These are phyloP conservation scores for Podospora sp. DNA, from an alignment of 495 filamentous ascomycete species.

Conservation along the genomic window DNA sequence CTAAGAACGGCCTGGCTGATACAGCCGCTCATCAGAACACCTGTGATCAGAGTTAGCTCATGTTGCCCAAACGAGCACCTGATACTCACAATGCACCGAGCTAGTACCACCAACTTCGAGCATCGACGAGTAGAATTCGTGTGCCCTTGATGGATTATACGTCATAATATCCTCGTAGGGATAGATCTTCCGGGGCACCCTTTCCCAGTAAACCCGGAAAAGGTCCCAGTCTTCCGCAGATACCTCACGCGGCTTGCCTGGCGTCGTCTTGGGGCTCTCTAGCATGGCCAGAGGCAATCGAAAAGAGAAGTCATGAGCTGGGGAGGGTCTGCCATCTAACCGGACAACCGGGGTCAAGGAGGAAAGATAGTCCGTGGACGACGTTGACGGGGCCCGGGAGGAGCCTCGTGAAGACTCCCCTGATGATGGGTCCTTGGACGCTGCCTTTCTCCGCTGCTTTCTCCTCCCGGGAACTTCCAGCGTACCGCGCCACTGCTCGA, in stretches of 20 bases:
- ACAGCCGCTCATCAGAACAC: slow-evolving; percentile 34
- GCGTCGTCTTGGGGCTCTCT: background rate
- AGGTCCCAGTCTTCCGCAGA: slow-evolving; percentile 28
- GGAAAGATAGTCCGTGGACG: background rate
- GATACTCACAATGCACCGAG: slow-evolving; percentile 27
- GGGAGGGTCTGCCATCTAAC: background rate
- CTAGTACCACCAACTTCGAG: slow-evolving; percentile 19
- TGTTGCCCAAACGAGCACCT: background rate
- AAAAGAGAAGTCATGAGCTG: background rate
- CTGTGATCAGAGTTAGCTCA: background rate
- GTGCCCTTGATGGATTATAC: slow-evolving; percentile 31
- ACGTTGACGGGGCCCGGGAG: slow-evolving; percentile 9
- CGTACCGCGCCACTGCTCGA: slow-evolving; percentile 1
- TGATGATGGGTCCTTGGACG: slow-evolving; percentile 16
- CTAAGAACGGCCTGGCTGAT: slow-evolving; percentile 24
- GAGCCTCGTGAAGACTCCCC: slow-evolving; percentile 12
- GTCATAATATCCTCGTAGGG: slow-evolving; percentile 36
- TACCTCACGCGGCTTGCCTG: slow-evolving; percentile 11
- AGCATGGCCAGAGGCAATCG: background rate
- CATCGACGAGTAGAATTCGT: slow-evolving; percentile 23
- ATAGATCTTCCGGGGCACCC: slow-evolving; percentile 28
- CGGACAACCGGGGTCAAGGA: background rate
- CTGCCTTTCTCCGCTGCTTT: slow-evolving; percentile 17
- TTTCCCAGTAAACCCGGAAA: slow-evolving; percentile 28
- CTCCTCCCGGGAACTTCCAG: slow-evolving; percentile 13